Evolutionary conservation across 495 filamentous ascomycete species (phyloP).

Genomic region (Saxophila tyrrhenica): DNA sequence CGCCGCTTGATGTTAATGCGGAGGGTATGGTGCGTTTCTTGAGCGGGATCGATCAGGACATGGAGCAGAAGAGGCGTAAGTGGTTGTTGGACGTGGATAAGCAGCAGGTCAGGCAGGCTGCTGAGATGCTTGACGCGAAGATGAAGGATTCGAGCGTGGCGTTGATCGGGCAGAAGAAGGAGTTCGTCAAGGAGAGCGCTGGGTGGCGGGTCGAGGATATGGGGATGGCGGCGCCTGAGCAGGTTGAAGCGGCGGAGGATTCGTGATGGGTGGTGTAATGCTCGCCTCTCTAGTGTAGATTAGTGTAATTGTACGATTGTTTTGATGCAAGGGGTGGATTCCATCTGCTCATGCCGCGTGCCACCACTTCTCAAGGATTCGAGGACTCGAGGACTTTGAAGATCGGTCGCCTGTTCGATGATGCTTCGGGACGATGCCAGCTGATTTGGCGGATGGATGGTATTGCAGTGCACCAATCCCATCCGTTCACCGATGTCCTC

Average conservation of each 20-base stretch:
- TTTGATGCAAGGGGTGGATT: too few relatives aligned
- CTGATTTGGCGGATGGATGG: too few relatives aligned
- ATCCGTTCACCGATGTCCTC: too few relatives aligned
- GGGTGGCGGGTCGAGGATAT: slow-evolving; percentile 39
- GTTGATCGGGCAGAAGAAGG: slow-evolving; percentile 76
- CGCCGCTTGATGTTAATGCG: slow-evolving; percentile 72
- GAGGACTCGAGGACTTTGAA: too few relatives aligned
- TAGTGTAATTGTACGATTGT: not conserved
- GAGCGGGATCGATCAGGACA: slow-evolving; percentile 72
- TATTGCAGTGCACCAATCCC: too few relatives aligned
- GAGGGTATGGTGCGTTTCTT: slow-evolving; percentile 82
- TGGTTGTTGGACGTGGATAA: slow-evolving; percentile 78
- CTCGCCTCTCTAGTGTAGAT: not conserved
- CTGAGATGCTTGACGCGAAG: slow-evolving; percentile 61
- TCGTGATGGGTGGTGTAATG: not conserved
- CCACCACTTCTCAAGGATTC: too few relatives aligned
- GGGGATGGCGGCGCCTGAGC: slow-evolving; percentile 24
- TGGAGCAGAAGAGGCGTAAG: slow-evolving; percentile 78
- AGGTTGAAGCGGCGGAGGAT: not conserved
- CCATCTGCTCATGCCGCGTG: too few relatives aligned
- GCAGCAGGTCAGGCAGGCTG: slow-evolving; percentile 66
- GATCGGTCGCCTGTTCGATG: too few relatives aligned
- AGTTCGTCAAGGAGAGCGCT: slow-evolving; percentile 47
- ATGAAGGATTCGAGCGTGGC: slow-evolving; percentile 45
- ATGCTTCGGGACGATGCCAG: too few relatives aligned